Evolutionary conservation across 2,329 filamentous ascomycete species (phyloP).

Genomic region (Colletotrichum lentis): DNA sequence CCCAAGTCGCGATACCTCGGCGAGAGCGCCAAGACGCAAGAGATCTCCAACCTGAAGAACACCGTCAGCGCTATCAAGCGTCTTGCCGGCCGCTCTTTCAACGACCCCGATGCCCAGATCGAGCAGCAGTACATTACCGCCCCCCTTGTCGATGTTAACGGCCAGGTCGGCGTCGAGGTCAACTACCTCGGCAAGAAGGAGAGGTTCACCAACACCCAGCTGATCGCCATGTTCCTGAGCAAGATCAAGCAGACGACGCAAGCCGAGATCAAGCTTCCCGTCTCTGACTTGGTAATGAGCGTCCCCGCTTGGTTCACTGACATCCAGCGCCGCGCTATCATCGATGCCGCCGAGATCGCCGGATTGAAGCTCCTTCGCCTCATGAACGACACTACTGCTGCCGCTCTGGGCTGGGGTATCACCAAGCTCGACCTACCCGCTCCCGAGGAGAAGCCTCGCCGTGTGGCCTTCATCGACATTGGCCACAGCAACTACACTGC

Average conservation of each 20-base stretch:
- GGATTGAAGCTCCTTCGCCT: slow-evolving; percentile 91
- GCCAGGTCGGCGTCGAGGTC: slow-evolving; percentile 94
- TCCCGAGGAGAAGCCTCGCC: slow-evolving; percentile 88
- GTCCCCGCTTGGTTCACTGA: slow-evolving; percentile 98
- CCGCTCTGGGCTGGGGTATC: slow-evolving; percentile 95
- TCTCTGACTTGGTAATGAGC: slow-evolving; percentile 92
- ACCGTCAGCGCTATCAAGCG: slow-evolving; percentile 93
- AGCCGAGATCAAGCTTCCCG: slow-evolving; percentile 86
- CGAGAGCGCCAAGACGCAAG: slow-evolving; percentile 96
- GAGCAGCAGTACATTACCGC: slow-evolving; percentile 93
- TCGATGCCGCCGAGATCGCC: slow-evolving; percentile 93
- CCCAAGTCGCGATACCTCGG: slow-evolving; percentile 93
- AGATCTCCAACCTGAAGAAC: slow-evolving; percentile 99
- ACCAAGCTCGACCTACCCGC: slow-evolving; percentile 93
- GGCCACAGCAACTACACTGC: slow-evolving; percentile 96
- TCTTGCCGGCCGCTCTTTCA: slow-evolving; percentile 84
- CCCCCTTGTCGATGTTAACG: slow-evolving; percentile 85
- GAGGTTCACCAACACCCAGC: slow-evolving; percentile 91
- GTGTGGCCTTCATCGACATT: slow-evolving; percentile 92
- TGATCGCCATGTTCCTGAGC: slow-evolving; percentile 93
- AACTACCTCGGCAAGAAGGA: slow-evolving; percentile 94
- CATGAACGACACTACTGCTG: slow-evolving; percentile 98
- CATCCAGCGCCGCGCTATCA: slow-evolving; percentile 83
- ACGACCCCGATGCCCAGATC: slow-evolving; percentile 89
- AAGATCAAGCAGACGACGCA: slow-evolving; percentile 91